Conservation (phyloP, 2,329 filamentous ascomycete species). For the Claviceps africana region DNA sequence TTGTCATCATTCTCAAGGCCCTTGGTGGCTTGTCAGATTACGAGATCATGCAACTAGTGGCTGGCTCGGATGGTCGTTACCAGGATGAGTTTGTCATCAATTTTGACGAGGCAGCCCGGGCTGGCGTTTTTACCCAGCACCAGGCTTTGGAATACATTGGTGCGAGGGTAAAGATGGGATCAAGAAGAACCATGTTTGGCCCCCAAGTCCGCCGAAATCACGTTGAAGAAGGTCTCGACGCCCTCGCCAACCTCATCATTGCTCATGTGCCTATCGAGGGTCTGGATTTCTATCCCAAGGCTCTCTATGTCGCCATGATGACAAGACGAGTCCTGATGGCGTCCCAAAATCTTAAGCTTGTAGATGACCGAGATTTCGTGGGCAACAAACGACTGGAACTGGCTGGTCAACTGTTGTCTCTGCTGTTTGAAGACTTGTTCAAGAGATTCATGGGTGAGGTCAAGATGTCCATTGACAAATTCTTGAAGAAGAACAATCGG, state of each 20-base stretch:
- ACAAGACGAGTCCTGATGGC: conserved; percentile 92
- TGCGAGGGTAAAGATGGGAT: conserved; percentile 72
- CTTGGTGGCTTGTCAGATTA: conserved; percentile 89
- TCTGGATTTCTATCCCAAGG: conserved; percentile 92
- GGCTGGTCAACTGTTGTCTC: conserved; percentile 82
- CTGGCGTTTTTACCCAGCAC: conserved; percentile 80
- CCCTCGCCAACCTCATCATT: conserved; percentile 81
- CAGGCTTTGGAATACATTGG: conserved; percentile 92
- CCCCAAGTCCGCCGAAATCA: conserved; percentile 57
- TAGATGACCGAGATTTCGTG: conserved; percentile 95
- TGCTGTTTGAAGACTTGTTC: conserved; percentile 95
- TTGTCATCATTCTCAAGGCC: conserved; percentile 84
- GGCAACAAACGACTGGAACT: conserved; percentile 94
- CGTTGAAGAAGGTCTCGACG: conserved; percentile 83
- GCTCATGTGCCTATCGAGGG: conserved; percentile 87
- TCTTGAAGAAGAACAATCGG: conserved; percentile 83
- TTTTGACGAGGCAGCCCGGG: conserved; percentile 79
- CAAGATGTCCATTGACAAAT: conserved; percentile 89
- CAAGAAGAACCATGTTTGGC: conserved; percentile 42
- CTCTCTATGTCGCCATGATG: conserved; percentile 94
- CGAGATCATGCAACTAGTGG: conserved; percentile 83
- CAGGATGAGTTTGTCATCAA: conserved; percentile 94
- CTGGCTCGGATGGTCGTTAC: conserved; percentile 73
- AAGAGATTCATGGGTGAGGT: conserved; percentile 85
- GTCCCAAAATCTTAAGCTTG: conserved; percentile 71